phyloP scores from a whole-genome alignment of 164 flowering plant genomes.

The Magnolia officinalis region DNA sequence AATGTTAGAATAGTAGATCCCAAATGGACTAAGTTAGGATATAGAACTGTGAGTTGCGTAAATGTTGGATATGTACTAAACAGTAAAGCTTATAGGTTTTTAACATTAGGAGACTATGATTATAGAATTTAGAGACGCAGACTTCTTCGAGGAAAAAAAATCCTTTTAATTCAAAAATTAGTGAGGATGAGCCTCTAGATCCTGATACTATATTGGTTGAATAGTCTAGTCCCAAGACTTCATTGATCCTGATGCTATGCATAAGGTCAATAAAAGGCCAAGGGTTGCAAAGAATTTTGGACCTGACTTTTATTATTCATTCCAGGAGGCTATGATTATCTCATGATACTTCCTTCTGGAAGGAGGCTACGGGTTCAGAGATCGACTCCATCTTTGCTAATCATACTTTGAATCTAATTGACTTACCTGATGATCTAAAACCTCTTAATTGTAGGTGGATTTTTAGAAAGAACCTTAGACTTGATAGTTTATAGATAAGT shows the following conservation, averaged over 20 bases:
- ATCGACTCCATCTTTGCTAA: neutral
- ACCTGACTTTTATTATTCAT: neutral
- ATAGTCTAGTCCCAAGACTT: too few relatives aligned
- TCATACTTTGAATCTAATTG: neutral
- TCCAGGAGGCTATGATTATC: too few relatives aligned
- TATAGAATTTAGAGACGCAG: neutral
- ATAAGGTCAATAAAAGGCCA: too few relatives aligned
- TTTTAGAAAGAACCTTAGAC: neutral
- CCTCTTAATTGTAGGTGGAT: neutral
- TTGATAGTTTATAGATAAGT: neutral
- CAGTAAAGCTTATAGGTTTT: neutral
- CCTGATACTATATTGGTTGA: too few relatives aligned
- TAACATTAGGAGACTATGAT: neutral
- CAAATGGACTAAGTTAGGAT: neutral
- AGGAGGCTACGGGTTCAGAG: neutral
- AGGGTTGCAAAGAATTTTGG: too few relatives aligned
- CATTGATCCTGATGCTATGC: too few relatives aligned
- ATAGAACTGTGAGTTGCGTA: neutral
- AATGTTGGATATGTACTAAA: neutral
- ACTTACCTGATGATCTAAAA: neutral
- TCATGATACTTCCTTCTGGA: too few relatives aligned
- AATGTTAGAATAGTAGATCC: neutral
- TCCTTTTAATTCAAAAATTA: too few relatives aligned
- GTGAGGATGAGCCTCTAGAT: too few relatives aligned
- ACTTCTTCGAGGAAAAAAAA: too few relatives aligned